phyloP scores from a whole-genome alignment of 495 filamentous ascomycete genomes.

The Aspergillus coremiiformis region DNA sequence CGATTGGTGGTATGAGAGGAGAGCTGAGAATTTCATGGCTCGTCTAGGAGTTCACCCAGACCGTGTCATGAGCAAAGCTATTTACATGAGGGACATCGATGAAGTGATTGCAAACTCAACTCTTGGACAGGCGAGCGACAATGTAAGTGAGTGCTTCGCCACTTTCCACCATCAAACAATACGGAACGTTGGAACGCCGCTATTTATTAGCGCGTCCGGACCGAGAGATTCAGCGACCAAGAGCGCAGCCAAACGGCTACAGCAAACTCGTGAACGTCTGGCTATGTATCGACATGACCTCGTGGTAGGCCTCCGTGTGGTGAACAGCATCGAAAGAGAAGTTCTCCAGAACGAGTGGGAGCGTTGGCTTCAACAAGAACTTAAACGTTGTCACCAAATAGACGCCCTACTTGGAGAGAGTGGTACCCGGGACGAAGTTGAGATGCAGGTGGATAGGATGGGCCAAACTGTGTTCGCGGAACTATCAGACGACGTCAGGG shows the following conservation, averaged over 20 bases:
- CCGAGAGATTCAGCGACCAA: constrained; percentile 42
- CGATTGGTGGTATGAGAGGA: constrained; percentile 80
- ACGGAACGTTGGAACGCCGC: constrained; percentile 23
- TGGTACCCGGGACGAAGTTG: constrained; percentile 18
- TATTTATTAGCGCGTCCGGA: constrained; percentile 27
- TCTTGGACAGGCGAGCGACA: constrained; percentile 27
- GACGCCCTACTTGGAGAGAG: constrained; percentile 40
- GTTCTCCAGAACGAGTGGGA: constrained; percentile 83
- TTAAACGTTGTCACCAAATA: constrained; percentile 57
- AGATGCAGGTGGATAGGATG: constrained; percentile 18
- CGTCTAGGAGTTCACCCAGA: constrained; percentile 73
- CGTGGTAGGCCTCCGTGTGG: constrained; percentile 79
- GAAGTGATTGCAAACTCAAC: constrained; percentile 49
- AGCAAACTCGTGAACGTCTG: constrained; percentile 70
- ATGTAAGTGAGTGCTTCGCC: constrained; percentile 36
- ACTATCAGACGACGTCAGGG: constrained; percentile 44
- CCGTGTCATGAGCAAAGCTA: constrained; percentile 69
- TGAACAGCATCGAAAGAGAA: constrained; percentile 83
- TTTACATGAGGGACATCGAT: constrained; percentile 78
- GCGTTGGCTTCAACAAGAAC: constrained; percentile 75
- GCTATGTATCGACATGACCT: constrained; percentile 86
- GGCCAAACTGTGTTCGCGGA: constrained; percentile 26
- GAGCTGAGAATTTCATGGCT: constrained; percentile 69
- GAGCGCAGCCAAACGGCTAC: constrained; percentile 57
- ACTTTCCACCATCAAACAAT: constrained; percentile 39